Conservation (phyloP, 2,329 filamentous ascomycete species). For the Claviceps digitariae region DNA sequence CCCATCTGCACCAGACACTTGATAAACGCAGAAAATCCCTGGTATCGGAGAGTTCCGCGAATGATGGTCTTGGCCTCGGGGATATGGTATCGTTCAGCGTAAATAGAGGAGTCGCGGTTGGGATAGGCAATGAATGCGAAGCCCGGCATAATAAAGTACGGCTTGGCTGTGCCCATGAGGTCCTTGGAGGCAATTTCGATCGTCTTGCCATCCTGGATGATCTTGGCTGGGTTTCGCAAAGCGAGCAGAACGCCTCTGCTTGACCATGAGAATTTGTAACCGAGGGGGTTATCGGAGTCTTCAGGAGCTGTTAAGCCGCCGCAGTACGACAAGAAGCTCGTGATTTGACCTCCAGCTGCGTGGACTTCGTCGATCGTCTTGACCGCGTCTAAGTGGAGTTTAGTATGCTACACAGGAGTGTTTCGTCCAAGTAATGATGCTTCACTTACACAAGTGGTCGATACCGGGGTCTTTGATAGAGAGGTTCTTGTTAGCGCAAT, state of each 20-base stretch:
- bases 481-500: neutral
- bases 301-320: constrained; percentile 50
- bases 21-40: constrained; percentile 84
- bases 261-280: constrained; percentile 71
- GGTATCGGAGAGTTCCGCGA: constrained; percentile 69
- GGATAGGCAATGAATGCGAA: constrained; percentile 86
- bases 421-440: neutral
- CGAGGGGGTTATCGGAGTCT: constrained; percentile 69
- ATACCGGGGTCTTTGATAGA: constrained; percentile 60
- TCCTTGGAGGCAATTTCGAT: constrained; percentile 41
- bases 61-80: constrained; percentile 86
- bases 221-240: constrained; percentile 72
- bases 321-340: constrained; percentile 71
- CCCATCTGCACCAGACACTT: constrained; percentile 77
- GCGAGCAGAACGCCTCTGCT: constrained; percentile 78
- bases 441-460: constrained; percentile 42
- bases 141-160: constrained; percentile 72
- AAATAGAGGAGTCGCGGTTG: constrained; percentile 80
- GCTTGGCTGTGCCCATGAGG: constrained; percentile 53
- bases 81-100: constrained; percentile 81
- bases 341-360: constrained; percentile 71
- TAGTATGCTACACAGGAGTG: neutral
- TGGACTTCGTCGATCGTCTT: constrained; percentile 86
- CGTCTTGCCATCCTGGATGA: constrained; percentile 66
- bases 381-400: constrained; percentile 51